Evolutionary conservation across 176 grass and related monocot genomes (phyloP), one percentile per base, ranked within the genome.

Genomic region (Musa troglodytarum): DNA sequence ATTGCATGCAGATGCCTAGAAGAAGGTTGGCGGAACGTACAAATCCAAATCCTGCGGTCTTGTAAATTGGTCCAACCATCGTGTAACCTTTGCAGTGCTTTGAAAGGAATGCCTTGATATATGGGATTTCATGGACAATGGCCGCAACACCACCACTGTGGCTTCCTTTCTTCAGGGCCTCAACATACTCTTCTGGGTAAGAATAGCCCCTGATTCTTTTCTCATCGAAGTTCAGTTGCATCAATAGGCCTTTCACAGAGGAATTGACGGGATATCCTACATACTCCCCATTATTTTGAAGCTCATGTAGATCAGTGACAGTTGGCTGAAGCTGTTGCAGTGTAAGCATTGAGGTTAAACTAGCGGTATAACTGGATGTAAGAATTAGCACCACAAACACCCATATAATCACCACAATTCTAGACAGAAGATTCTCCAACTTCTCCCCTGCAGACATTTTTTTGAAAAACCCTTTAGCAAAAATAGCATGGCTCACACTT

Each of bases 21-120:
- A 17, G 23, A 11, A 58, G 17, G 17, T 63, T 2, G 63, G 0
- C 12, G 12, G 2, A 53, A 88, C 89, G 86, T 81, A 92, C 89
- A 86, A 69, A 86, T 76, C 86, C 89, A 49, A 88, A 88, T 16
- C 86, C 89, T 54, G 73, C 83, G 59, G 57, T 20, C 43, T 88
- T 88, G 62, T 81, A 92, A 79, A 88, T 81, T 68, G 83, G 89
- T 78, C 78, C 89, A 19, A 88, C 9, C 83, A 92, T 92, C 0
- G 83, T 86, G 11, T 85, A 92, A 0, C 66, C 61, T 50, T 75
- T 65, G 54, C 89, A 92, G 76, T 88, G 2, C 0, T 78, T 73
- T 75, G 83, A 67, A 78, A 92, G 78, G 54, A 88, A 88, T 22
- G 73, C 28, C 76, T 88, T 88, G 20, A 88, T 86, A 21, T 83